Evolutionary conservation across 2,329 filamentous ascomycete genomes (phyloP).

Genomic region (Raffaelea arxii): DNA sequence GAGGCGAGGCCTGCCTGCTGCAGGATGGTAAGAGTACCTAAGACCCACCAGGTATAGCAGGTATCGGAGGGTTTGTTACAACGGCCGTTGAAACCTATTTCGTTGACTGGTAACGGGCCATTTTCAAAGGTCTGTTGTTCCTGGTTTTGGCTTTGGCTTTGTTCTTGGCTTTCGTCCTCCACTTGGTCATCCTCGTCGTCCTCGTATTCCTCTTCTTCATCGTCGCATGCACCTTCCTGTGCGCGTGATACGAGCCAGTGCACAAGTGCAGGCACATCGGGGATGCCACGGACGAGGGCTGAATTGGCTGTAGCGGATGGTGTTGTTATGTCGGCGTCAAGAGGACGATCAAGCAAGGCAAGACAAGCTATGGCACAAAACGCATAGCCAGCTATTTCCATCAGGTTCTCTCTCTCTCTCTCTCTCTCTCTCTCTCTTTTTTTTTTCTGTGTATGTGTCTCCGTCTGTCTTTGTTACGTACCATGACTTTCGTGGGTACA

Average conservation of each 20-base stretch:
- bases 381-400: constrained; percentile 82
- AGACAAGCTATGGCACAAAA: constrained; percentile 80
- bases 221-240: constrained; percentile 43
- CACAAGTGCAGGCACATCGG: constrained; percentile 24
- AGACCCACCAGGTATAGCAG: constrained; percentile 92
- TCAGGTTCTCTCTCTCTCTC: too few relatives aligned
- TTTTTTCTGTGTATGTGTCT: not conserved
- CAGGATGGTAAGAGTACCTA: constrained; percentile 46
- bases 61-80: constrained; percentile 89
- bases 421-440: too few relatives aligned
- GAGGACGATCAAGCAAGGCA: constrained; percentile 59
- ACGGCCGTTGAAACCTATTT: constrained; percentile 77
- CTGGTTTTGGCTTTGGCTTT: not conserved
- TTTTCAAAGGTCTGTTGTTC: not conserved
- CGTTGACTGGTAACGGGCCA: not conserved
- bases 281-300: constrained; percentile 26
- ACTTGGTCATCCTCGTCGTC: constrained; percentile 33
- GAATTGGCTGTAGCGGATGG: constrained; percentile 15
- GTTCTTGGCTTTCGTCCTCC: constrained; percentile 19
- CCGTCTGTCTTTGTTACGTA: constrained; percentile 22
- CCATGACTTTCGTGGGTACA: constrained; percentile 76
- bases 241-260: constrained; percentile 50
- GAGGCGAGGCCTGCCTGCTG: constrained; percentile 45
- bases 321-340: constrained; percentile 21
- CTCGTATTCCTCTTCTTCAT: constrained; percentile 32